Base-by-base conservation (phyloP, 108 stramenopile genomes). In the Parietichytrium sp. region DNA sequence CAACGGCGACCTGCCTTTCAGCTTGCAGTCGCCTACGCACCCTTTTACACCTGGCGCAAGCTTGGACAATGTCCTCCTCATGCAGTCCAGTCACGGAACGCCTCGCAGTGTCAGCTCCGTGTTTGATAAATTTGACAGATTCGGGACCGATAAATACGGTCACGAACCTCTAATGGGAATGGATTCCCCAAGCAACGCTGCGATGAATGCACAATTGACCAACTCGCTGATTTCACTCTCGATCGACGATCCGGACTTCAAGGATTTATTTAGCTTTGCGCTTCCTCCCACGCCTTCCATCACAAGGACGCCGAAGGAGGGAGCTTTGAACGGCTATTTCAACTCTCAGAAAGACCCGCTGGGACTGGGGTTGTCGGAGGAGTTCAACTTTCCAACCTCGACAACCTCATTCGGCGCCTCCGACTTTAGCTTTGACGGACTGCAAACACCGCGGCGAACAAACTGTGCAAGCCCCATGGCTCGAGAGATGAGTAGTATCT, bases 371-470 rank as follows among this genome's bases (percentile, higher is more conserved):
- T 42, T 72, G 38, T 10, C 18, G 61, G 61, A 72, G 20, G 61
- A 42, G 23, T 72, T 72, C 20, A 38, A 25, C 61, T 72, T 72
- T 27, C 61, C 61, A 7, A 42, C 61, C 10, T 72, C 61, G 6
- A 72, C 61, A 6, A 72, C 61, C 6, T 72, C 61, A 6, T 10
- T 72, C 7, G 61, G 20, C 10, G 61, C 38, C 3, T 72, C 42
- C 10, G 61, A 72, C 61, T 72, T 72, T 25, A 72, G 45, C 61
- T 72, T 72, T 27, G 61, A 72, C 33, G n/a, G n/a, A n/a, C 61
- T 72, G 23, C 23, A n/a, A 23, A 72, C 61, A 6, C 61, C 61
- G 20, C 33, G 61, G 45, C 61, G 36, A n/a, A 72, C 61, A 25
- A 33, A 72, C 23, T 72, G 61, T 25, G 20, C 18, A 42, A 72